A percentile compares a stretch with the other conserved stretches of the same genome.
Conservation (phyloP, 257 asterid species). For the Nicotiana attenuata region DNA sequence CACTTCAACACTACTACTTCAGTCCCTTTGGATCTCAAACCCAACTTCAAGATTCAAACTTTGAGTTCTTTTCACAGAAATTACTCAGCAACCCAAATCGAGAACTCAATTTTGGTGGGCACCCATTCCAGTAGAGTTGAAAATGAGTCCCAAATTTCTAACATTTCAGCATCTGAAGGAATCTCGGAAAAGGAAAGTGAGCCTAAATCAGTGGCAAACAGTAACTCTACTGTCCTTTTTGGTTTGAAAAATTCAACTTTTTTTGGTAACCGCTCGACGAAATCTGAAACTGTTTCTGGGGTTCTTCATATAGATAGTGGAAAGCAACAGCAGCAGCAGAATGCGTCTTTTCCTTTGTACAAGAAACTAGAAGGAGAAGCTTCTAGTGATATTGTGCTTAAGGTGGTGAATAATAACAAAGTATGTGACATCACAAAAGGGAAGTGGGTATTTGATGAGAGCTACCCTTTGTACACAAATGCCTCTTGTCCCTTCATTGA, state of each 20-base stretch:
- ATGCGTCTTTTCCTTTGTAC: slow-evolving; percentile 10
- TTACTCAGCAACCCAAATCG: slow-evolving; percentile 22
- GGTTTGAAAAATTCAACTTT: neutral
- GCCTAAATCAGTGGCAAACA: slow-evolving; percentile 7
- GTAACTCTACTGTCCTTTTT: too few relatives aligned
- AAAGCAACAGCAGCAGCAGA: slow-evolving; percentile 3
- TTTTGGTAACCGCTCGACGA: neutral
- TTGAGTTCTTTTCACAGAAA: slow-evolving; percentile 7
- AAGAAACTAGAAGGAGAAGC: neutral
- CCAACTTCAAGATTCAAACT: slow-evolving; percentile 13
- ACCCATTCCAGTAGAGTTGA: slow-evolving; percentile 10
- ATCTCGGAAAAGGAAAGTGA: neutral
- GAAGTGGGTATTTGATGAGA: slow-evolving; percentile 75
- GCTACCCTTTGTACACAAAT: slow-evolving; percentile 69
- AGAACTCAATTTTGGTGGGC: slow-evolving; percentile 20
- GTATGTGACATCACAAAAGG: slow-evolving; percentile 64
- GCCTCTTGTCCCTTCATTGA: slow-evolving; percentile 72
- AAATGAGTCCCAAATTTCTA: neutral
- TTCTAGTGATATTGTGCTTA: slow-evolving; percentile 9
- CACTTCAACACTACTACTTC: slow-evolving; percentile 19
- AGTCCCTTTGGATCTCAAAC: neutral
- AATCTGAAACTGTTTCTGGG: neutral
- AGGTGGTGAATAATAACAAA: slow-evolving; percentile 15
- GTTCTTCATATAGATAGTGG: neutral
- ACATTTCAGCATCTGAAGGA: neutral